Evolutionary conservation across 345 rosid genomes (phyloP), one percentile per base, ranked within the genome.

Genomic region (Rhodamnia rubescens): DNA sequence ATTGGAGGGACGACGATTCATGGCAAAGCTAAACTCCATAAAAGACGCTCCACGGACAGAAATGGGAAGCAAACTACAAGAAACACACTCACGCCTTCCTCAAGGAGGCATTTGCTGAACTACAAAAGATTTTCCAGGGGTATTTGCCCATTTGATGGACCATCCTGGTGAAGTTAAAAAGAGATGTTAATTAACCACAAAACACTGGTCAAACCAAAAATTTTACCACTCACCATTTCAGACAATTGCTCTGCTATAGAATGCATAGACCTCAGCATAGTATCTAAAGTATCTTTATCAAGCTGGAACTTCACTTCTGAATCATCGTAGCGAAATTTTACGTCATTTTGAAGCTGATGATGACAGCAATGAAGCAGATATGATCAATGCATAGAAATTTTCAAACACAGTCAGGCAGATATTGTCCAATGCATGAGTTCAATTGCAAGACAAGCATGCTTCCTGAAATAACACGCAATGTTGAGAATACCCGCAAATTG

Each of bases 311-410:
- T 87, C 88, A 92, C 90, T 81, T 92, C 91, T 24, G 85, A 51
- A 40, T 92, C 93, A 54, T 90, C 93, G 0, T 87, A 84, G 32
- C 82, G 86, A 81, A 92, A 75, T 49, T 87, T 92, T n/a, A 74
- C 82, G 57, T 92, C 91, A 80, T 87, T 90, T 86, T 94, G 95
- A 80, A 94, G 92, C 95, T 92, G 92, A 86, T 20, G 21, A 82
- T 15, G 12, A 49, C 29, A 13, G 51, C 36, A 42, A 80, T 2
- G 5, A 54, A 61, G 47, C 80, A 64, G 24, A 84, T 24, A n/a
- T 5, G 27, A 58, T 24, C 56, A 47, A 50, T 16, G 80, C 57
- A 54, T 21, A 21, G 24, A 54, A 20, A 54, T 54, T 54, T 53
- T 54, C 26, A 54, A 54, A 54, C 10, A 54, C 57, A 20, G 22